Evolutionary conservation across 2,329 filamentous ascomycete genomes (phyloP), one percentile per base, ranked within the genome.

Genomic region (Karstenula rhodostoma): DNA sequence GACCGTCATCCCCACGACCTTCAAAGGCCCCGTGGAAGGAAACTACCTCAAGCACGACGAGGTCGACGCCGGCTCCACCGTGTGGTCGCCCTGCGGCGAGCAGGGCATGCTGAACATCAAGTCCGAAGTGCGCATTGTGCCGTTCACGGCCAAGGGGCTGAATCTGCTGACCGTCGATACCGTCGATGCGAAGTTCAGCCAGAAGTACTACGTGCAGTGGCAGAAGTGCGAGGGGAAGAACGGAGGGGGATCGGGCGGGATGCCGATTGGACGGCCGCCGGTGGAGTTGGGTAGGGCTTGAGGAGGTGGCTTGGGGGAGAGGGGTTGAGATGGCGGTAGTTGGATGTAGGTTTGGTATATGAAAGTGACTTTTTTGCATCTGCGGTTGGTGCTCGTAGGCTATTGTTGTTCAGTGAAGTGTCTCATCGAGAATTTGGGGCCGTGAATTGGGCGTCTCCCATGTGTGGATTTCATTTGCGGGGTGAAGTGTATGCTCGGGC

Each of bases 31-130:
- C 13, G 52, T 67, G 37, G 60, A 68, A 57, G 68, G 64, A 17
- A 61, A 65, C 50, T 72, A 70, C 55, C 63, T 66, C 32, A 70
- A 72, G 58, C 61, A 67, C 54, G 69, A 72, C 54, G 62, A 69
- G 51, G 71, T 82, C 59, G 73, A 76, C 25, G 68, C 76, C 55
- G 72, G 74, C 40, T 76, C 77, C 40, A 78, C 75, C 35, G 78
- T 82, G 61, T 84, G 81, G 81, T 83, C 81, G 52, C 79, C 80
- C 25, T 83, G 82, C 71, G 81, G 81, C 48, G 67, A 71, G 23
- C 75, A 81, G 44, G 79, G 79, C 46, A 71, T 81, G 59, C 75
- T 83, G 58, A 83, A 83, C 70, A 80, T 84, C 73, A 83, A 84
- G 73, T 81, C 79, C 33, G 78, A 82, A 66, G 74, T 68, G 56